Conservation (phyloP, 352 stramenopile species). For the Globisporangium emineosum region DNA sequence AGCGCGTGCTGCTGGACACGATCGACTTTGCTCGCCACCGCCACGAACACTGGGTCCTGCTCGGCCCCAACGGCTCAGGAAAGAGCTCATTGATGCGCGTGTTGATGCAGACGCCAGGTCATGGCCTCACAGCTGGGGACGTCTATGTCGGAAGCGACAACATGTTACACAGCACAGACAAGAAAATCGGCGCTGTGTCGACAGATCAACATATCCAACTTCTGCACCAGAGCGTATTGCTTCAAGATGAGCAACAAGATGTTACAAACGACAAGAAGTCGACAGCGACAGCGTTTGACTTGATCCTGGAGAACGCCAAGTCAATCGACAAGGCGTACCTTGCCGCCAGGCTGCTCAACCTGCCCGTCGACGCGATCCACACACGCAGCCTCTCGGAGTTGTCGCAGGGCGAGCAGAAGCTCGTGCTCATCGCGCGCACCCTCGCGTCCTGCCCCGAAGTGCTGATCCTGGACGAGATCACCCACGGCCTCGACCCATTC, state of each 20-base stretch:
- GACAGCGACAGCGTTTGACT: slow-evolving; percentile 24
- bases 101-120: slow-evolving; percentile 53
- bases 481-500: slow-evolving; percentile 87
- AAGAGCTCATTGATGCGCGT: slow-evolving; percentile 80
- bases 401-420: slow-evolving; percentile 91
- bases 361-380: slow-evolving; percentile 27
- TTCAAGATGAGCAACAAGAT: not conserved
- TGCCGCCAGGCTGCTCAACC: slow-evolving; percentile 31
- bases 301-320: slow-evolving; percentile 44
- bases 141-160: slow-evolving; percentile 27
- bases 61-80: slow-evolving; percentile 70
- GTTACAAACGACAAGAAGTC: slow-evolving; percentile 8
- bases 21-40: slow-evolving; percentile 50
- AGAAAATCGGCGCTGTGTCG: slow-evolving; percentile 70
- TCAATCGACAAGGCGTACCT: slow-evolving; percentile 31
- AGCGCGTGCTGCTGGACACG: slow-evolving; percentile 44
- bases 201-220: slow-evolving; percentile 89
- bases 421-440: slow-evolving; percentile 84
- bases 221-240: slow-evolving; percentile 39
- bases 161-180: slow-evolving; percentile 3
- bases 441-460: slow-evolving; percentile 72
- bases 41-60: slow-evolving; percentile 62
- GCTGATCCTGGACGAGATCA: slow-evolving; percentile 91
- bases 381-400: slow-evolving; percentile 60
- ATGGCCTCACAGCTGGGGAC: slow-evolving; percentile 43